Conservation (phyloP, 805 yeast species). For the Candida krabiensis region DNA sequence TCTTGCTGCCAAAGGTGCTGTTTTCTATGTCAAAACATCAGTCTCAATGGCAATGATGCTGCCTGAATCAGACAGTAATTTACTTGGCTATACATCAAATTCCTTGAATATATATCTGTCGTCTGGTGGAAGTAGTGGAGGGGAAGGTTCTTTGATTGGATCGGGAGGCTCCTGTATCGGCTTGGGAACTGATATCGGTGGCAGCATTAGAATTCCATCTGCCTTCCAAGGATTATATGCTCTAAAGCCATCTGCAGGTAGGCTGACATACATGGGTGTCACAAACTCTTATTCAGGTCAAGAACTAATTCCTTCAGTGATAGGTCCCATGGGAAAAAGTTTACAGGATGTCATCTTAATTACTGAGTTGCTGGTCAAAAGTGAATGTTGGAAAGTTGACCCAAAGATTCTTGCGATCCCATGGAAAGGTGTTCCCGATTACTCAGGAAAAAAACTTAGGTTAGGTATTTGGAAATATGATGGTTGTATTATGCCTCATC, state of each 20-base stretch:
- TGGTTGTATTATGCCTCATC: constrained; percentile 45
- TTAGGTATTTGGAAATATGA: constrained; percentile 46
- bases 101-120: constrained; percentile 50
- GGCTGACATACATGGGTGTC: constrained; percentile 35
- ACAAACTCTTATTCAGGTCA: constrained; percentile 44
- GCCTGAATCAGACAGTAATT: constrained; percentile 49
- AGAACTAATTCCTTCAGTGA: constrained; percentile 52
- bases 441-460: constrained; percentile 30
- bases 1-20: constrained; percentile 48
- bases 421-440: constrained; percentile 36
- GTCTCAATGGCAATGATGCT: constrained; percentile 63
- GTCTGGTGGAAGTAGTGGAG: constrained; percentile 65
- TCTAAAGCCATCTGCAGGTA: constrained; percentile 45
- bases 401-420: constrained; percentile 44
- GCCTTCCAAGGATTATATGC: constrained; percentile 56
- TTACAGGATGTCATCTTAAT: constrained; percentile 50
- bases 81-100: constrained; percentile 51
- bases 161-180: constrained; percentile 58
- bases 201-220: constrained; percentile 52
- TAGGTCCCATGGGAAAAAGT: constrained; percentile 53
- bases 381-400: constrained; percentile 53
- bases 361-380: constrained; percentile 34
- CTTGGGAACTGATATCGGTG: constrained; percentile 47
- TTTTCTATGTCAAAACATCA: constrained; percentile 53
- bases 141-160: constrained; percentile 59